Evolutionary conservation across 2,329 filamentous ascomycete species (phyloP).

Genomic region (Aspergillus ustus): DNA sequence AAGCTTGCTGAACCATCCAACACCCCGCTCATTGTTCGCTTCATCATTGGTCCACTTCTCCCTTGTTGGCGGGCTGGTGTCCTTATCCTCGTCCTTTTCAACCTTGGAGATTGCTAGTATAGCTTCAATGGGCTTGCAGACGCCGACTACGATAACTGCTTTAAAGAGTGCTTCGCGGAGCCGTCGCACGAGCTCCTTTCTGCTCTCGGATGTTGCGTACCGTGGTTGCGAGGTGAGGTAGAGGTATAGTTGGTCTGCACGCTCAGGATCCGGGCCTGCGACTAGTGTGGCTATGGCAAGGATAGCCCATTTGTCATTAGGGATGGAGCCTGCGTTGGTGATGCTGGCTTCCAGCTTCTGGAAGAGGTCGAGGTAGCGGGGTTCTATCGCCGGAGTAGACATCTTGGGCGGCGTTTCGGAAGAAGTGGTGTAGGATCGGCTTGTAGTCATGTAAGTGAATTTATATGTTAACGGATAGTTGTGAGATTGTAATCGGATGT

Average conservation of each 20-base stretch:
- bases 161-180: conserved; percentile 64
- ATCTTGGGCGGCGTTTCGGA: conserved; percentile 21
- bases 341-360: conserved; percentile 35
- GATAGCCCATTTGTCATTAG: conserved; percentile 39
- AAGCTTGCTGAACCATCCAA: conserved; percentile 61
- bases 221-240: conserved; percentile 59
- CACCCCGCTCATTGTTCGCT: conserved; percentile 58
- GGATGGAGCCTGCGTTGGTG: conserved; percentile 29
- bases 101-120: conserved; percentile 60
- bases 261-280: conserved; percentile 57
- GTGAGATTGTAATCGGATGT: neutral
- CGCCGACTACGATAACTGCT: conserved; percentile 61
- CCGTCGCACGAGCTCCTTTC: conserved; percentile 42
- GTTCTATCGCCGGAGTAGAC: conserved; percentile 26
- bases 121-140: conserved; percentile 66
- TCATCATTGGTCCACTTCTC: conserved; percentile 63
- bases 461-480: neutral
- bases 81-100: conserved; percentile 61
- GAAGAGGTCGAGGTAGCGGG: conserved; percentile 36
- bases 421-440: neutral
- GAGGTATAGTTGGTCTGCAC: conserved; percentile 59
- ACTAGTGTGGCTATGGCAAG: conserved; percentile 50
- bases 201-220: conserved; percentile 33
- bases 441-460: conserved; percentile 11
- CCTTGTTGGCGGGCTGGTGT: conserved; percentile 56